Conservation (phyloP, 2,329 filamentous ascomycete genomes). For the Fusarium protoensiforme region DNA sequence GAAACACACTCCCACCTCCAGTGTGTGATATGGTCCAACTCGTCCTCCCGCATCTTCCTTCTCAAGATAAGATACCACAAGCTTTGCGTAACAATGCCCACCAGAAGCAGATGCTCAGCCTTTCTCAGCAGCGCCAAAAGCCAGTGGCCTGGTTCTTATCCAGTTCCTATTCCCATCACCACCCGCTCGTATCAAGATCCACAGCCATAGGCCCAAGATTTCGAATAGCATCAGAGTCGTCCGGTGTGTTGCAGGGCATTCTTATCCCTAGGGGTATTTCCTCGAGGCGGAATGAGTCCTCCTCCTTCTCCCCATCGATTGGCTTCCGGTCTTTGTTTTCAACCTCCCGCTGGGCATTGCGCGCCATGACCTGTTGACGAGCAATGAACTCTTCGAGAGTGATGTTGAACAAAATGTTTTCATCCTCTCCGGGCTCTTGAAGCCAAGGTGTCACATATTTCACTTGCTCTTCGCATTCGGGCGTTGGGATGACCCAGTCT, state of each 20-base stretch:
- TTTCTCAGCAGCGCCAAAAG: no score
- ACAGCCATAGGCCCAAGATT: neutral
- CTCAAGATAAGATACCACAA: no score
- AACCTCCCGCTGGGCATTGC: neutral
- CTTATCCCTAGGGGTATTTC: neutral
- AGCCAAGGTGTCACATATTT: neutral
- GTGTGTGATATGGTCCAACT: no score
- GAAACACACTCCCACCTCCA: no score
- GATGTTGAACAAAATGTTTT: neutral
- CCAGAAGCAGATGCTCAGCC: no score
- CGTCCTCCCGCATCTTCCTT: no score
- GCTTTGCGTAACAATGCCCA: no score
- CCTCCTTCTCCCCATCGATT: neutral
- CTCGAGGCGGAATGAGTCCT: neutral
- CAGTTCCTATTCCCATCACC: no score
- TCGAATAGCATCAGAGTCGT: neutral
- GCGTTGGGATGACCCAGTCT: neutral
- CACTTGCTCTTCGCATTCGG: neutral
- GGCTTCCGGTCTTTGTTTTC: neutral
- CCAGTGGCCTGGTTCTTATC: no score
- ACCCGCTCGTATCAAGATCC: neutral
- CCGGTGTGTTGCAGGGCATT: neutral
- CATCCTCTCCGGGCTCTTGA: neutral
- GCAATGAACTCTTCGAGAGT: neutral
- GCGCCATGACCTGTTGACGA: neutral